A percentile compares a stretch with the other conserved stretches of the same genome.
Conservation (phyloP, 2,329 filamentous ascomycete species). For the Colletotrichum tamarilloi region DNA sequence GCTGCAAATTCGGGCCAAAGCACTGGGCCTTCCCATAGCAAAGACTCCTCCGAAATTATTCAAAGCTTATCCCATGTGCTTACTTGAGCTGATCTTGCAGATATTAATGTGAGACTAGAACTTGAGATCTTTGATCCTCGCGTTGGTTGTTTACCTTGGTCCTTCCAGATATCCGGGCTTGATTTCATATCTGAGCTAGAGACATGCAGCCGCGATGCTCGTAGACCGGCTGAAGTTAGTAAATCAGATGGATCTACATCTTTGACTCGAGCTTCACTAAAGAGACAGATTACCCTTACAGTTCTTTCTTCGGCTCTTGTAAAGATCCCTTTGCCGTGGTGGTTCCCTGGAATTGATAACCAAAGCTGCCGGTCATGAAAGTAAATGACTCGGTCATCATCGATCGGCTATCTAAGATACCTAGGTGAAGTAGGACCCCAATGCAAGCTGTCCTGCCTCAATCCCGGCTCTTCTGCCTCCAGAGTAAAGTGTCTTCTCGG, state of each 20-base stretch:
- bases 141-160: too few species aligned
- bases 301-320: not conserved
- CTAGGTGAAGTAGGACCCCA: not conserved
- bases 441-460: not conserved
- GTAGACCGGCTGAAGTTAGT: not conserved
- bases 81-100: too few species aligned
- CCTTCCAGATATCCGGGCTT: too few species aligned
- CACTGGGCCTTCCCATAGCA: too few species aligned
- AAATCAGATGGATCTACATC: not conserved
- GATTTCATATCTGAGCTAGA: too few species aligned
- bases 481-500: not conserved
- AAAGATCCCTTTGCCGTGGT: not conserved
- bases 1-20: too few species aligned
- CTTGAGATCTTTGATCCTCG: too few species aligned
- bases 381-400: not conserved
- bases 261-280: not conserved
- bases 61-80: too few species aligned
- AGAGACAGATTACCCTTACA: not conserved
- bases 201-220: too few species aligned
- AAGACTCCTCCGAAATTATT: too few species aligned
- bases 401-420: not conserved
- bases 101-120: too few species aligned
- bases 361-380: not conserved
- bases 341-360: not conserved
- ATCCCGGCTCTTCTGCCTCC: not conserved